phyloP scores from a whole-genome alignment of 2,329 filamentous ascomycete species.

The Aaosphaeria pasadenensis region DNA sequence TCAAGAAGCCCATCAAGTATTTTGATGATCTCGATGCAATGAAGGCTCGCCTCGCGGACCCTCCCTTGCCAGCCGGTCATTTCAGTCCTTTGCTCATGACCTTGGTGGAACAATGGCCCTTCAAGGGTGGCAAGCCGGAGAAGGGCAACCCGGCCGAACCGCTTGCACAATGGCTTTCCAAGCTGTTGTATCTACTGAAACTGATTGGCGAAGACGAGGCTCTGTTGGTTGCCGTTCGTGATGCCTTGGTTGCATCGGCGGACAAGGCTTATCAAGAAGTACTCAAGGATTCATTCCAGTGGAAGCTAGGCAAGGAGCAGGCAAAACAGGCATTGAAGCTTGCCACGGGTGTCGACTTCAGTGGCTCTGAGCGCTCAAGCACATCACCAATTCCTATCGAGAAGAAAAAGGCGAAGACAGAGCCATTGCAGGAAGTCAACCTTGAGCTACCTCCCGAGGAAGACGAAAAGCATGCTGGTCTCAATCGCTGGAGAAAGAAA shows the following conservation, averaged over 20 bases:
- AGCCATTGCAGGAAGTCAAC: not conserved
- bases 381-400: conserved; percentile 20
- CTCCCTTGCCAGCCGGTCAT: conserved; percentile 18
- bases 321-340: conserved; percentile 32
- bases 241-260: conserved; percentile 25
- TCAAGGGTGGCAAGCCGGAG: conserved; percentile 39
- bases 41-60: conserved; percentile 22
- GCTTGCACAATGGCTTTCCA: conserved; percentile 34
- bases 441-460: conserved; percentile 40
- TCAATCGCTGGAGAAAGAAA: conserved; percentile 69
- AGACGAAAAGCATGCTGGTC: conserved; percentile 43
- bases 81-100: conserved; percentile 67
- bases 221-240: conserved; percentile 22
- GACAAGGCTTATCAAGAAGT: conserved; percentile 26
- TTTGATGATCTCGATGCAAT: conserved; percentile 64
- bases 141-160: conserved; percentile 23
- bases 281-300: conserved; percentile 32
- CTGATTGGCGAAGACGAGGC: conserved; percentile 34
- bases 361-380: conserved; percentile 31
- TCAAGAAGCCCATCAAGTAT: conserved; percentile 77
- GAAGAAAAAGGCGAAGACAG: conserved; percentile 10
- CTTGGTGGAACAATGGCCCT: conserved; percentile 76
- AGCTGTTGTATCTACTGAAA: conserved; percentile 32
- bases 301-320: conserved; percentile 37
- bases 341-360: conserved; percentile 33